Evolutionary conservation across 306 rosid species (phyloP), one percentile per base, ranked within the genome.

Genomic region (Elaeagnus macrophylla): DNA sequence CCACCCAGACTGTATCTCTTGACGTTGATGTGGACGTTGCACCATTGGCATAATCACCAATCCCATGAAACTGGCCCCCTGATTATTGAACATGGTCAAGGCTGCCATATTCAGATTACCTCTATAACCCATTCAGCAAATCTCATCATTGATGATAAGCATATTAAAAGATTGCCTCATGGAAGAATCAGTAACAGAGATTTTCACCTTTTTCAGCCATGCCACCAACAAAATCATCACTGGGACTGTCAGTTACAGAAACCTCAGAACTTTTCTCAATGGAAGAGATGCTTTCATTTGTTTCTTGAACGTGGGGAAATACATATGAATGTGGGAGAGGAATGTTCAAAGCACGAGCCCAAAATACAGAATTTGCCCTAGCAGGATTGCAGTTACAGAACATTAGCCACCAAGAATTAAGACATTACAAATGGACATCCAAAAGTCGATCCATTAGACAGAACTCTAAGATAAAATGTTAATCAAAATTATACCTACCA

Each of bases 281-380:
- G 44, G 67, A 68, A 62, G 59, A 57, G 77, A 54, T 43, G 67
- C 54, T 53, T 42, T 71, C 81, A 39, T 65, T 58, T 45, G 50
- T 77, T 63, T 72, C 86, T 70, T 75, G 76, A 56, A 44, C 66
- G 73, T 80, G 61, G 19, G 88, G 96, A 80, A 91, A 91, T 44
- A 91, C 99, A 73, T 75, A 87, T 56, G 87, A 75, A 65, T 60
- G 72, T 18, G 96, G 99, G 67, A 87, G 59, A 53, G 96, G 99
- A 75, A 87, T 76, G 68, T 86, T 91, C 80, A 91, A 77, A 70
- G 95, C 95, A 43, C 87, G 85, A 67, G 85, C 78, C 99, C 99
- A 91, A 69, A 84, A 91, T 40, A 91, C 75, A 68, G 95, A 91
- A 79, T 87, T 91, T 17, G 87, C 99, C 96, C 99, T 87, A 63